These are phyloP conservation scores for Nicotiana obtusifolia DNA, from an alignment of 257 asterid genomes.

Conservation along the genomic window DNA sequence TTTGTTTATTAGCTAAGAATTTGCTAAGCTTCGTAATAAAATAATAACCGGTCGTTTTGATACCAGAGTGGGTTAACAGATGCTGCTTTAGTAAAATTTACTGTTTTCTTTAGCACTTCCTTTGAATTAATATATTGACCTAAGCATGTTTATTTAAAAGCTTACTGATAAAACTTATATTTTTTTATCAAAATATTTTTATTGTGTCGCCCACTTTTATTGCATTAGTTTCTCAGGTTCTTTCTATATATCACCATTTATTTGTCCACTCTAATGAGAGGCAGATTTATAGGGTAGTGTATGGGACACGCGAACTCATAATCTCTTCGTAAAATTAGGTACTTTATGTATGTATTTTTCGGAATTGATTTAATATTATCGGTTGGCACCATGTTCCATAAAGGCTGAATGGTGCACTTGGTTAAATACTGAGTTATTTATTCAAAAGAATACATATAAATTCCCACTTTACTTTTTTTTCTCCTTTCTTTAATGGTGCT, in stretches of 20 bases:
- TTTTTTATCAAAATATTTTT: background rate
- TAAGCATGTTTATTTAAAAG: background rate
- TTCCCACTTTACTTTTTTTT: too few relatives aligned
- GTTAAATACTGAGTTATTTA: too few relatives aligned
- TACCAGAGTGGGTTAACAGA: slow-evolving; percentile 3
- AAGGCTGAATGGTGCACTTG: too few relatives aligned
- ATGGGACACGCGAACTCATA: too few relatives aligned
- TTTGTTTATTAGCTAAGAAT: background rate
- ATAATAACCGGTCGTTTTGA: background rate
- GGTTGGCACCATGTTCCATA: too few relatives aligned
- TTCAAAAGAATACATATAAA: too few relatives aligned
- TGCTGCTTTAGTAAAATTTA: background rate
- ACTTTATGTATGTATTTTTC: too few relatives aligned
- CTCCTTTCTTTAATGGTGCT: too few relatives aligned
- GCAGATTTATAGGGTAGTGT: too few relatives aligned
- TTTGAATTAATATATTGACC: background rate
- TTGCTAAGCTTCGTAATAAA: background rate
- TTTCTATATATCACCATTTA: background rate
- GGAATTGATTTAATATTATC: too few relatives aligned
- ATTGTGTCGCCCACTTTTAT: background rate
- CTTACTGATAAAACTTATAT: too few relatives aligned
- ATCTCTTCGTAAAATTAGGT: too few relatives aligned
- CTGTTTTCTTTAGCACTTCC: background rate
- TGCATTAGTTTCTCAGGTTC: background rate
- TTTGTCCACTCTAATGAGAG: background rate